Percentiles rank a stretch among this genome's conserved stretches.
These are phyloP conservation scores for Auricularia auricula-judae DNA, from an alignment of 768 basidiomycete species.

Conservation along the genomic window DNA sequence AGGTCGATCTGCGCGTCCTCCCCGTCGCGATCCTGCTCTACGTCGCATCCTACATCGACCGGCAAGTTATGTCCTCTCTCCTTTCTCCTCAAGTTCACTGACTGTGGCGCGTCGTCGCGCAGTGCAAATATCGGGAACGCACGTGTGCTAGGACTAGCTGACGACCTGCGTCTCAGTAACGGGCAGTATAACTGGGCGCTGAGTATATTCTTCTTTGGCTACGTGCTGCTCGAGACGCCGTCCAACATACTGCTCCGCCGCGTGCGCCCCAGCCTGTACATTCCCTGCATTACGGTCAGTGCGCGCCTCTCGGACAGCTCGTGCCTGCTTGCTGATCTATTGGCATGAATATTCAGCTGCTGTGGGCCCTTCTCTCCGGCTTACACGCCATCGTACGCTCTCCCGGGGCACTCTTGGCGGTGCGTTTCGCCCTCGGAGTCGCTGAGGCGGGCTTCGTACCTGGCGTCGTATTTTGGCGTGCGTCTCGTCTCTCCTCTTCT, in stretches of 20 bases:
- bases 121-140: constrained; percentile 25
- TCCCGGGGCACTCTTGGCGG: constrained; percentile 11
- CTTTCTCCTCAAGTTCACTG: background rate
- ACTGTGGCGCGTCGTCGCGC: background rate
- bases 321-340: background rate
- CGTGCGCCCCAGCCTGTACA: constrained; percentile 11
- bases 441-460: constrained; percentile 24
- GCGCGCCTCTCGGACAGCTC: background rate
- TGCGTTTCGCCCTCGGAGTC: constrained; percentile 28
- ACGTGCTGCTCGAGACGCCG: constrained; percentile 16
- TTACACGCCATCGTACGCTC: constrained; percentile 15
- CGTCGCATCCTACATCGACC: constrained; percentile 10
- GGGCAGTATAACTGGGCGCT: constrained; percentile 9
- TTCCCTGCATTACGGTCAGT: constrained; percentile 2
- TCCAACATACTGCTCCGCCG: constrained; percentile 17
- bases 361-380: constrained; percentile 21
- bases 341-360: constrained; percentile 8
- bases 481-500: background rate
- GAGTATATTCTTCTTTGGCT: constrained; percentile 11
- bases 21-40: constrained; percentile 8
- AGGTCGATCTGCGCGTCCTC: constrained; percentile 10
- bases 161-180: constrained; percentile 12
- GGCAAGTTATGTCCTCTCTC: constrained; percentile 12
- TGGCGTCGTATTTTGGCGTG: background rate
- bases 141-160: constrained; percentile 17